Conservation (phyloP, 208 protist genomes). For the Wallacemonas sp. region DNA sequence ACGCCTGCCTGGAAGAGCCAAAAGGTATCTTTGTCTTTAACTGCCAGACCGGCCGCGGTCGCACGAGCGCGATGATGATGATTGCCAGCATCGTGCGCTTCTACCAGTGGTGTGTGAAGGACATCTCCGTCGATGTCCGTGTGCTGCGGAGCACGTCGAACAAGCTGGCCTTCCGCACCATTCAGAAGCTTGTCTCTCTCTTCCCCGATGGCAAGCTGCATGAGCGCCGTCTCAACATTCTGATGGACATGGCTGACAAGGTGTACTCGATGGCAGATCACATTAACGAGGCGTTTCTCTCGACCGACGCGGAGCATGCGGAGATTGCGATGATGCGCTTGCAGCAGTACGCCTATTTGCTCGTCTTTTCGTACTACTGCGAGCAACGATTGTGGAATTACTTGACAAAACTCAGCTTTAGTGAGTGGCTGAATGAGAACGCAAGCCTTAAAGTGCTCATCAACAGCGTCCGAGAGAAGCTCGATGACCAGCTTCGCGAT, state of each 20-base stretch:
- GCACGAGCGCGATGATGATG: constrained; percentile 83
- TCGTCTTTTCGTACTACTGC: constrained; percentile 90
- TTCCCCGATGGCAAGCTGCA: constrained; percentile 87
- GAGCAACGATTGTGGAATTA: constrained; percentile 86
- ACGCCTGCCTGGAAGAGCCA: constrained; percentile 77
- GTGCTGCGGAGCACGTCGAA: constrained; percentile 55
- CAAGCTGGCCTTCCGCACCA: constrained; percentile 70
- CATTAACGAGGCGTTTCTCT: constrained; percentile 70
- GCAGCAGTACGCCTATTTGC: constrained; percentile 81
- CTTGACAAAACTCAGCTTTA: constrained; percentile 51
- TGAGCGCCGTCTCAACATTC: constrained; percentile 71
- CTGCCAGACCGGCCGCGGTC: constrained; percentile 84
- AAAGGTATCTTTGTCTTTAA: constrained; percentile 81
- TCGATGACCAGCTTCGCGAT: constrained; percentile 70
- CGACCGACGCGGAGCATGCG: constrained; percentile 21
- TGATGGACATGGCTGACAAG: constrained; percentile 86
- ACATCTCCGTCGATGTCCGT: constrained; percentile 64
- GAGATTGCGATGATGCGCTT: constrained; percentile 84
- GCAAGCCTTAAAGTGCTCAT: constrained; percentile 74
- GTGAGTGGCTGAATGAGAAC: constrained; percentile 68
- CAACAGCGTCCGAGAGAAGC: constrained; percentile 60
- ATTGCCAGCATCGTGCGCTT: constrained; percentile 89
- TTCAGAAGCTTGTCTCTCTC: constrained; percentile 87
- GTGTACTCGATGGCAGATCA: constrained; percentile 86
- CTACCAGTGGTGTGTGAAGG: constrained; percentile 79